Evolutionary conservation across 306 rosid species (phyloP).

Genomic region (Alnus rubra): DNA sequence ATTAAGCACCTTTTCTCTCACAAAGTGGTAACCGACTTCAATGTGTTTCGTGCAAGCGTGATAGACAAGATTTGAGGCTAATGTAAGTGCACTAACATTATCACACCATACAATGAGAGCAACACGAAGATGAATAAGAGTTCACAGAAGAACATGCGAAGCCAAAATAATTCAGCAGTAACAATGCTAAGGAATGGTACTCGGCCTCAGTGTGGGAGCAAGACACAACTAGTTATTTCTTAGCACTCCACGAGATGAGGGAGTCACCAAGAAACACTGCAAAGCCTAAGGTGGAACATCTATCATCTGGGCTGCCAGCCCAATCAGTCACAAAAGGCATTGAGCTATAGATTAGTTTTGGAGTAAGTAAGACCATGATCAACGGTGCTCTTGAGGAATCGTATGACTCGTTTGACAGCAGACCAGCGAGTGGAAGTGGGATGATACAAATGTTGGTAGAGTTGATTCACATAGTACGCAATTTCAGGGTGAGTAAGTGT

Average conservation of each 20-base stretch:
- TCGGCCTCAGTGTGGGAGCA: neutral
- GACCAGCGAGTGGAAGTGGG: neutral
- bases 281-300: neutral
- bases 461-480: too few relatives aligned
- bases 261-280: neutral
- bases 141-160: neutral
- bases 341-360: neutral
- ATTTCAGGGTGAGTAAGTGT: neutral
- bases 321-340: neutral
- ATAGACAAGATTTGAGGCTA: too few relatives aligned
- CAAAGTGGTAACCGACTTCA: too few relatives aligned
- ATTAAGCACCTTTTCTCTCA: neutral
- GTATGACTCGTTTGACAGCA: neutral
- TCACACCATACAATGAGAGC: too few relatives aligned
- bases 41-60: too few relatives aligned
- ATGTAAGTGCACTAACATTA: too few relatives aligned
- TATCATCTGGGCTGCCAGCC: neutral
- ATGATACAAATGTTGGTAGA: neutral
- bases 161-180: neutral
- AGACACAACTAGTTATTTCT: neutral
- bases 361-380: neutral
- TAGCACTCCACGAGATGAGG: neutral
- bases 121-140: neutral
- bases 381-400: too few relatives aligned
- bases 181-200: neutral